A percentile compares a stretch with the other conserved stretches of the same genome.
Evolutionary conservation across 2,329 filamentous ascomycete genomes (phyloP).

Genomic region (Tolypocladium capitatum): DNA sequence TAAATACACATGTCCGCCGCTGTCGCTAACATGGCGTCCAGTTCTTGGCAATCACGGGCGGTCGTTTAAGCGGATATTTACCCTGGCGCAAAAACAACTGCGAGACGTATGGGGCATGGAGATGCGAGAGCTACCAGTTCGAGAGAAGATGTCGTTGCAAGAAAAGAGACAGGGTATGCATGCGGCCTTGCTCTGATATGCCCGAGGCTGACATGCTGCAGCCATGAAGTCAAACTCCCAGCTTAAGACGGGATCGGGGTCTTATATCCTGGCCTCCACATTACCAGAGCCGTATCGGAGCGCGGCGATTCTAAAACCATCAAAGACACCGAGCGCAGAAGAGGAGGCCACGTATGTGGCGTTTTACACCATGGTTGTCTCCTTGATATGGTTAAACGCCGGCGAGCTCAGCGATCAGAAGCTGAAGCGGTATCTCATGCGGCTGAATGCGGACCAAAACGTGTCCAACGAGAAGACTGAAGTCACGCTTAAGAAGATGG

Average conservation of each 20-base stretch:
- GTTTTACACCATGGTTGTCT: conserved; percentile 67
- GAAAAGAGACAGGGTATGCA: conserved; percentile 59
- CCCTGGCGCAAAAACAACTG: conserved; percentile 60
- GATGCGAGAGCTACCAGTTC: conserved; percentile 67
- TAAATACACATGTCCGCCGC: rapidly evolving
- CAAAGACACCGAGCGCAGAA: conserved; percentile 48
- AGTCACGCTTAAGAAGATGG: conserved; percentile 57
- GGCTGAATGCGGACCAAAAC: conserved; percentile 62
- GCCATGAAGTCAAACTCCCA: conserved; percentile 33
- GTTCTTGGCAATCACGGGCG: conserved; percentile 60
- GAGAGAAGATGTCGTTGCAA: conserved; percentile 68
- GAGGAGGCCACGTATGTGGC: conserved; percentile 70
- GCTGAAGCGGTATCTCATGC: conserved; percentile 59
- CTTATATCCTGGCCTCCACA: conserved; percentile 65
- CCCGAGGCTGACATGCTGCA: conserved; percentile 8
- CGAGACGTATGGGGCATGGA: conserved; percentile 77
- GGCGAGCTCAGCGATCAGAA: conserved; percentile 65
- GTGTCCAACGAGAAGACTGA: conserved; percentile 68
- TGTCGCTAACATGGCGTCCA: conserved; percentile 14
- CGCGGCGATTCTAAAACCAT: conserved; percentile 55
- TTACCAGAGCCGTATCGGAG: conserved; percentile 55
- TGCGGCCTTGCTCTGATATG: not conserved
- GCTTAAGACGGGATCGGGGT: conserved; percentile 45
- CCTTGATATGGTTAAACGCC: conserved; percentile 63
- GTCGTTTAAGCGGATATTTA: conserved; percentile 66